Base-by-base conservation (phyloP, 306 rosid species). In the Albizia julibrissin region DNA sequence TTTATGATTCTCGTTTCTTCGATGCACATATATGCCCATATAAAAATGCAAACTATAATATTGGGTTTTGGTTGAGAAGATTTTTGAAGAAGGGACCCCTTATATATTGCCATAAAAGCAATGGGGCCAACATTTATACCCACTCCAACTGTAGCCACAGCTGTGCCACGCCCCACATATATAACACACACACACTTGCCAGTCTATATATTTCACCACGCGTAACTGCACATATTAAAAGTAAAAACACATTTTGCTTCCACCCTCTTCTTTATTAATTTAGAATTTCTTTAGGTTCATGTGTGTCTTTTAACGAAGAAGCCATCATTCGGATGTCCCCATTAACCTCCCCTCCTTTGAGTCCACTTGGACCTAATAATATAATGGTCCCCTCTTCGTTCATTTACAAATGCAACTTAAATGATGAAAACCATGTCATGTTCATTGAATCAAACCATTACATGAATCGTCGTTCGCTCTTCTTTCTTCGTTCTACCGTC, bases 11-110 rank as follows among this genome's bases (percentile, higher is more conserved):
- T 83, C 61, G 72, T 74, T 47, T 22, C 31, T 21, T 82, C 70
- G 77, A 58, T 76, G 87, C 70, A 70, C 39, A 37, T 37, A 5
- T 37, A 37, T 29, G 59, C 54, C 84, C 77, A 27, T 79, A 18
- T 33, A 21, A 70, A 84, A 85, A 84, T 86, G 87, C 84, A 84
- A 44, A 84, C 82, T 79, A 70, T 74, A 69, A 69, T 78, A 74
- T 74, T 84, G 82, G 79, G 39, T 84, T 81, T 66, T 49, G 76
- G 42, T 68, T 21, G 69, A 47, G n/a, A 74, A n/a, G 50, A 58
- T 33, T 37, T 24, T 24, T 3, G 1, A 61, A 72, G 47, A 80
- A 14, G 61, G 76, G 77, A 65, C 76, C 87, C 76, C 74, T 68
- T 59, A 52, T 54, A 22, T 78, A 50, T 74, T 78, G 87, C 74